phyloP scores from a whole-genome alignment of 176 grass and related monocot genomes.

The Oryza nivara region DNA sequence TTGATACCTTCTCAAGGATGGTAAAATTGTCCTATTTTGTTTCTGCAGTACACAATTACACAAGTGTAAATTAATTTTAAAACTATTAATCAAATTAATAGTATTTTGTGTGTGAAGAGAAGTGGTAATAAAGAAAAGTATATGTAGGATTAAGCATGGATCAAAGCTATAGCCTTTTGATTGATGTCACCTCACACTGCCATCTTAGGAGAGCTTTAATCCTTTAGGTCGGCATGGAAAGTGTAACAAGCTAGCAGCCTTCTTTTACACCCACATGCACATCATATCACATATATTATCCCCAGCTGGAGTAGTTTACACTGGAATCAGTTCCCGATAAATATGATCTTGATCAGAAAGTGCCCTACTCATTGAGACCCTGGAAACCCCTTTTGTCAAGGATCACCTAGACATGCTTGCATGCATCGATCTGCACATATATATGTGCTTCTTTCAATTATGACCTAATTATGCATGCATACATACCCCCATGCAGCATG shows the following conservation, averaged over 20 bases:
- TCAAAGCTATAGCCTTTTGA: constrained; percentile 33
- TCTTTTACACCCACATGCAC: constrained; percentile 52
- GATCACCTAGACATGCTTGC: constrained; percentile 26
- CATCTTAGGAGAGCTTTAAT: constrained; percentile 20
- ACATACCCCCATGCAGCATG: background rate
- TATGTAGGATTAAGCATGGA: constrained; percentile 17
- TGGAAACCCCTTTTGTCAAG: constrained; percentile 44
- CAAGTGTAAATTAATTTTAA: too few species aligned
- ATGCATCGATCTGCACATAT: background rate
- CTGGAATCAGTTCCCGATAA: constrained; percentile 47
- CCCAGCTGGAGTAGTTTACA: background rate
- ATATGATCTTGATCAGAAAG: constrained; percentile 46
- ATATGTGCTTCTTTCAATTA: constrained; percentile 31
- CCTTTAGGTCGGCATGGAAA: constrained; percentile 46
- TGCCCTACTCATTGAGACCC: constrained; percentile 42
- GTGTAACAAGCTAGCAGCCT: constrained; percentile 1
- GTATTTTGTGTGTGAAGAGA: background rate
- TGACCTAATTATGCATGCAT: constrained; percentile 36
- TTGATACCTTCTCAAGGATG: too few species aligned
- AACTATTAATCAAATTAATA: too few species aligned
- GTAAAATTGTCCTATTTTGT: too few species aligned
- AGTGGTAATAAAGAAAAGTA: constrained; percentile 8
- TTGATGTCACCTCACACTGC: constrained; percentile 37
- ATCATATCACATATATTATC: background rate
- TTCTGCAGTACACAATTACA: too few species aligned